phyloP scores from a whole-genome alignment of 1,284 basidiomycete genomes.

The Volvariella volvacea region DNA sequence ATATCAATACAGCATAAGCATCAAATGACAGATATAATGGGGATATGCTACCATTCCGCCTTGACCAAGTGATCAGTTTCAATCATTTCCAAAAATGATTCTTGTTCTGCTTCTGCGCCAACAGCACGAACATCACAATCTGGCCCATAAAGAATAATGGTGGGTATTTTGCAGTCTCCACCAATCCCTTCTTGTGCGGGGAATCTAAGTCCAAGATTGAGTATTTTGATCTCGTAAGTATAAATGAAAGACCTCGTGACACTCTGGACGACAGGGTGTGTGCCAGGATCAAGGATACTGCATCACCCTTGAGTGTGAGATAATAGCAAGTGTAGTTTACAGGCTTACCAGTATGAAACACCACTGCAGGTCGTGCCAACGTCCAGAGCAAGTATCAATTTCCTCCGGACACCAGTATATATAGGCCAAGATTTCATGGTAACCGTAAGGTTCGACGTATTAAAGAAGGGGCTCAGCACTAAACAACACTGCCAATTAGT shows the following conservation, averaged over 20 bases:
- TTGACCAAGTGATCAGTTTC: not conserved
- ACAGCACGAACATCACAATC: slow-evolving; percentile 20
- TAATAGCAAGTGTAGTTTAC: too few relatives aligned
- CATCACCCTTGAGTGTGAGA: too few relatives aligned
- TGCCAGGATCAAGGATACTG: slow-evolving; percentile 28
- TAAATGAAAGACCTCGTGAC: slow-evolving; percentile 29
- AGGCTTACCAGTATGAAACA: slow-evolving; percentile 5
- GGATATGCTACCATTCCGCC: not conserved
- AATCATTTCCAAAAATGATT: not conserved
- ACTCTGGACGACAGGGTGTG: slow-evolving; percentile 32
- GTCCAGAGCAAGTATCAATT: slow-evolving; percentile 6
- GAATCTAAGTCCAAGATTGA: slow-evolving; percentile 4
- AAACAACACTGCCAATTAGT: too few relatives aligned
- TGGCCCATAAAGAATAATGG: slow-evolving; percentile 25
- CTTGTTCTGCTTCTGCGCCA: slow-evolving; percentile 22
- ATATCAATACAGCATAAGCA: not conserved
- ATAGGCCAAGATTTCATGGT: too few relatives aligned
- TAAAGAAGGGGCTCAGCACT: too few relatives aligned
- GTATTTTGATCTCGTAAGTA: not conserved
- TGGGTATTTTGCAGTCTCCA: slow-evolving; percentile 24
- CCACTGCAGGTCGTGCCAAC: slow-evolving; percentile 8
- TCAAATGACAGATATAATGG: not conserved
- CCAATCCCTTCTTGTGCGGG: slow-evolving; percentile 15
- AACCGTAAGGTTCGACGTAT: too few relatives aligned
- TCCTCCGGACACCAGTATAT: slow-evolving; percentile 1